Conservation (phyloP, 805 yeast genomes). For the Nakazawaea anatomiae region DNA sequence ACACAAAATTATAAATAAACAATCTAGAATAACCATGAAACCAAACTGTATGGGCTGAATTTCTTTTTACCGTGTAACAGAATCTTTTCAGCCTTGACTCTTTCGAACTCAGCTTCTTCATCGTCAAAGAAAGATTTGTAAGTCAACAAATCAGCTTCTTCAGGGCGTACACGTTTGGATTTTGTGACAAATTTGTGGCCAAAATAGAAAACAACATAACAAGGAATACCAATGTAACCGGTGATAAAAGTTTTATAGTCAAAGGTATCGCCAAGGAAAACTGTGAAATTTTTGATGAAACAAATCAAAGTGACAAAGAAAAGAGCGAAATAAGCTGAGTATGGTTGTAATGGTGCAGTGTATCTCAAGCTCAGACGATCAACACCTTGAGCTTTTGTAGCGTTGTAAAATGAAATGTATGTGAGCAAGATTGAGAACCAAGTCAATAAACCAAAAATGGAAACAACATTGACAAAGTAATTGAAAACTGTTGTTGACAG, state of each 20-base stretch:
- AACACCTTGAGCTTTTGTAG: slow-evolving; percentile 62
- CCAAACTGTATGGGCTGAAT: slow-evolving; percentile 5
- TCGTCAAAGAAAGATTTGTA: slow-evolving; percentile 50
- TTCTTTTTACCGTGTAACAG: slow-evolving; percentile 1
- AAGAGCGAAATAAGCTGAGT: slow-evolving; percentile 56
- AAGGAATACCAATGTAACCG: slow-evolving; percentile 72
- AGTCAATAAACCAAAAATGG: slow-evolving; percentile 68
- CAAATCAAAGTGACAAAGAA: slow-evolving; percentile 47
- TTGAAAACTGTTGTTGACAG: slow-evolving; percentile 39
- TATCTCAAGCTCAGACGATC: slow-evolving; percentile 52
- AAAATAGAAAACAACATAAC: slow-evolving; percentile 44
- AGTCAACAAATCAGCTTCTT: slow-evolving; percentile 57
- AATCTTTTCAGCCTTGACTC: slow-evolving; percentile 11
- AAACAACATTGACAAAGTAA: slow-evolving; percentile 71
- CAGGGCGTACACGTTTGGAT: slow-evolving; percentile 42
- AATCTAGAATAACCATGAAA: slow-evolving; percentile 7
- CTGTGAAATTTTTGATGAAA: slow-evolving; percentile 66
- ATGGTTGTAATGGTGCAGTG: slow-evolving; percentile 65
- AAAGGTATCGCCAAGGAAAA: slow-evolving; percentile 51
- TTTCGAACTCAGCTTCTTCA: slow-evolving; percentile 36
- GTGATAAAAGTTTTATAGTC: slow-evolving; percentile 66
- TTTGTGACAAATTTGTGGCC: slow-evolving; percentile 57
- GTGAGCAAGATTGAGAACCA: slow-evolving; percentile 70
- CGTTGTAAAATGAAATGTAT: slow-evolving; percentile 59
- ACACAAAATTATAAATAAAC: not conserved